Evolutionary conservation across 2,329 filamentous ascomycete species (phyloP).

Genomic region (Cercospora zeae-maydis): DNA sequence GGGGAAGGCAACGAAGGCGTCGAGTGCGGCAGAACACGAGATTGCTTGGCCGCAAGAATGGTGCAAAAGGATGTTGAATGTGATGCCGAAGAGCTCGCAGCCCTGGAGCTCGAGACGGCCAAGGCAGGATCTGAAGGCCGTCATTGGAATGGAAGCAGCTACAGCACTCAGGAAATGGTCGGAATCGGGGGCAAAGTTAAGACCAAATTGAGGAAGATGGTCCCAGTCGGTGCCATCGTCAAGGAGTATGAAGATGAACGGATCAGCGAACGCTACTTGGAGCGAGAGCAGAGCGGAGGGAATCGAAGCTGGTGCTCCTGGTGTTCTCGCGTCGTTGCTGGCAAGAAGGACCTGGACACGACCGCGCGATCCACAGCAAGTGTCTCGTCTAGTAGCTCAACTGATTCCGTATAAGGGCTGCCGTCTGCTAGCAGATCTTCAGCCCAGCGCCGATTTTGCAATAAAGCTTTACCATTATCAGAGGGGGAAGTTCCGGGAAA

Average conservation of each 20-base stretch:
- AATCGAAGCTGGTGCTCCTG: conserved; percentile 86
- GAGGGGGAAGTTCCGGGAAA: not conserved
- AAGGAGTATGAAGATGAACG: conserved; percentile 80
- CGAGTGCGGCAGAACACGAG: conserved; percentile 73
- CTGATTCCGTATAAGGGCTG: not conserved
- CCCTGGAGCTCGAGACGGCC: conserved; percentile 39
- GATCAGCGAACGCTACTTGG: conserved; percentile 61
- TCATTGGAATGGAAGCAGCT: conserved; percentile 62
- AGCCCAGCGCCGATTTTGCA: not conserved
- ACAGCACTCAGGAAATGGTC: conserved; percentile 82
- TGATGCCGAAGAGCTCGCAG: conserved; percentile 69
- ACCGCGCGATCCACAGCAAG: conserved; percentile 28
- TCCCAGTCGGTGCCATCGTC: conserved; percentile 77
- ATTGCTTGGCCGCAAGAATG: conserved; percentile 71
- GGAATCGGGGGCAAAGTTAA: conserved; percentile 86
- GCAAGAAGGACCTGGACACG: conserved; percentile 31
- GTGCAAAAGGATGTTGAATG: conserved; percentile 83
- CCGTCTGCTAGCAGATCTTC: not conserved
- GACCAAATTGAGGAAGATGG: conserved; percentile 78
- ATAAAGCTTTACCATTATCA: not conserved
- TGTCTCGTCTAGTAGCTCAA: conserved; percentile 26
- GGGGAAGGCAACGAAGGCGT: conserved; percentile 86
- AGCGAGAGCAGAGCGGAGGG: conserved; percentile 64
- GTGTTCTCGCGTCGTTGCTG: conserved; percentile 60
- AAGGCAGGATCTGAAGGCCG: conserved; percentile 30